Base-by-base conservation (phyloP, 192 early-diverging fungal genomes). In the Coemansia asiatica region DNA sequence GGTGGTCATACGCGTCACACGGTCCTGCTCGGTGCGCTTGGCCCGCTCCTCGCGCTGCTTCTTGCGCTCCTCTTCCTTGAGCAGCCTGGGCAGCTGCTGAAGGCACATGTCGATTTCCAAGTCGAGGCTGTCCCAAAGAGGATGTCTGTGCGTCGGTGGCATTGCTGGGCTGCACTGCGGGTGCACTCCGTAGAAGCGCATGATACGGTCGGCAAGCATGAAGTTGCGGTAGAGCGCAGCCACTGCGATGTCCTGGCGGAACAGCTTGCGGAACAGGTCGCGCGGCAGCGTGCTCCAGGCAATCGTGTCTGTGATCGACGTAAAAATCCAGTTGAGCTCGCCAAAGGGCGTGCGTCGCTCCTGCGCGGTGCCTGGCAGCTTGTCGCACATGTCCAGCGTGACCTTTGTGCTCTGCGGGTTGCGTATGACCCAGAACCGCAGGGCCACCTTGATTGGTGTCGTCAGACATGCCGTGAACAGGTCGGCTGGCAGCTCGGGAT, bases 271-370 rank as follows among this genome's bases (percentile, higher is more conserved):
- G 81, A 98, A 98, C 50, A 92, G 64, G 47, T 96, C 95, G 27
- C 88, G 88, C 2, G 92, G 89, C 19, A 99, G 74, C 31, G 91
- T 91, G 71, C 86, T 93, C 97, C 97, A 99, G 7, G 97, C 97
- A 61, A 99, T 99, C 6, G 95, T 97, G 74, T 99, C 97, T 0
- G 95, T 99, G 49, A 99, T 92, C 25, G 97, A 90, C 5, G 95
- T 97, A 69, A 99, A 97, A 18, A 99, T 96, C 97, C 97, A 99
- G 68, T 97, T 97, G 59, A 99, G 85, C 81, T 99, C 97, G 48
- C 97, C 97, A 15, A 97, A 83, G 0, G 97, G 94, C 18, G 97
- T 95, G 18, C 94, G 86, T 33, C 97, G 88, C 64, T 97, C 95
- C 70, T 90, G 90, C 26, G 93, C 79, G 27, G 89, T 80, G 29